phyloP scores from a whole-genome alignment of 306 rosid species.

The Oxytropis ochrocephala region DNA sequence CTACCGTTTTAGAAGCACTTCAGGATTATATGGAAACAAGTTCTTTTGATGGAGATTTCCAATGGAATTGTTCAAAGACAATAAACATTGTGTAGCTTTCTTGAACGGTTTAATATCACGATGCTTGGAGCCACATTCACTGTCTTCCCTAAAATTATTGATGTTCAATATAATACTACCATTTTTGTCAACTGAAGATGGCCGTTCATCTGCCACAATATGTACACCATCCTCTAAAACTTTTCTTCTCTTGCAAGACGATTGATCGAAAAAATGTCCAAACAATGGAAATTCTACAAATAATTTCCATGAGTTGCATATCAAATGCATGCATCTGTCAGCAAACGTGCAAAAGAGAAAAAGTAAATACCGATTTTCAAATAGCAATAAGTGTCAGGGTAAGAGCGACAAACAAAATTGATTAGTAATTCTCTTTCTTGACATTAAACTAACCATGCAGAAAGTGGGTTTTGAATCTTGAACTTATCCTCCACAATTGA shows the following conservation, averaged over 20 bases:
- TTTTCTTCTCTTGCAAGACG: constrained; percentile 66
- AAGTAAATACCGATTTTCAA: constrained; percentile 13
- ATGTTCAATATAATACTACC: constrained; percentile 5
- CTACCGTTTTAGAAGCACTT: constrained; percentile 61
- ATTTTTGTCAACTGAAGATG: constrained; percentile 14
- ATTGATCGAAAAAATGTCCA: constrained; percentile 27
- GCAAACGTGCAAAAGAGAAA: constrained; percentile 17
- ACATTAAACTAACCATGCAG: background rate
- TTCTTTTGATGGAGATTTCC: constrained; percentile 69
- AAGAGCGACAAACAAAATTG: background rate
- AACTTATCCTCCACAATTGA: background rate
- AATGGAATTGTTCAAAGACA: constrained; percentile 60
- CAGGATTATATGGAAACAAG: constrained; percentile 79
- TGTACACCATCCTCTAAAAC: constrained; percentile 16
- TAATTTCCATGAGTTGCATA: constrained; percentile 53
- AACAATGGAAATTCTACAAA: constrained; percentile 46
- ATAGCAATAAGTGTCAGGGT: background rate
- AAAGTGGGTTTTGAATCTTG: constrained; percentile 5
- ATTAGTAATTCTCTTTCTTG: background rate
- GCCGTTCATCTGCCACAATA: constrained; percentile 15
- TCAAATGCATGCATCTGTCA: constrained; percentile 57
- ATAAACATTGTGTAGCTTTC: constrained; percentile 63
- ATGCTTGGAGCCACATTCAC: constrained; percentile 23
- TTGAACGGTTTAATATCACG: constrained; percentile 23
- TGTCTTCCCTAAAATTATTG: constrained; percentile 24